phyloP scores from a whole-genome alignment of 2,329 filamentous ascomycete species.

The Pestalotiopsis sp. region DNA sequence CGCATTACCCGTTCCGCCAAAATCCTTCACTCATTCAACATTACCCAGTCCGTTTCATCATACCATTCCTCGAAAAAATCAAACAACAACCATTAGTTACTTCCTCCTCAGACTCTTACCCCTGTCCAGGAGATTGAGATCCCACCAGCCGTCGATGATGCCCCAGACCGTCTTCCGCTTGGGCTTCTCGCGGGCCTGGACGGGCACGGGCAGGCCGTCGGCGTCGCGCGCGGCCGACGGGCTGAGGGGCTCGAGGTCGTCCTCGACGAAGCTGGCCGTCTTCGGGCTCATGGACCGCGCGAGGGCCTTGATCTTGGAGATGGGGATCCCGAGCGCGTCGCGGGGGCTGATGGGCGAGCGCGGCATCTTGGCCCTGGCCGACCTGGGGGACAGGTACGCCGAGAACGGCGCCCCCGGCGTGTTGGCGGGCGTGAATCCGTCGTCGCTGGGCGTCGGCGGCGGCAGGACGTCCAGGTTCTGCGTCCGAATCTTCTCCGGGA shows the following conservation, averaged over 20 bases:
- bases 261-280: constrained; percentile 14
- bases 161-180: constrained; percentile 50
- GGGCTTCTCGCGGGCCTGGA: constrained; percentile 27
- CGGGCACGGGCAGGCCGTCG: constrained; percentile 2
- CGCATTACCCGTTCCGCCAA: not conserved
- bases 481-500: constrained; percentile 19
- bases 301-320: constrained; percentile 19
- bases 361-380: constrained; percentile 18
- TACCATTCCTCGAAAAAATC: not conserved
- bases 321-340: constrained; percentile 32
- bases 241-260: constrained; percentile 28
- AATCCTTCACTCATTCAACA: constrained; percentile 23
- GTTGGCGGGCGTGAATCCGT: constrained; percentile 23
- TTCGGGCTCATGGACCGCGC: constrained; percentile 19
- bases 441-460: constrained; percentile 19
- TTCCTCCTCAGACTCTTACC: constrained; percentile 38
- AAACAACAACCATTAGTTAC: not conserved
- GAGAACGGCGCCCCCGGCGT: constrained; percentile 27
- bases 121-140: constrained; percentile 48
- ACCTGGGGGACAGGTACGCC: constrained; percentile 17
- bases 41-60: not conserved
- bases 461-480: constrained; percentile 21
- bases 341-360: constrained; percentile 21
- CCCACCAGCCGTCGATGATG: constrained; percentile 58
- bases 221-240: constrained; percentile 17